These are phyloP conservation scores for Arthrobotrys sinensis DNA, from an alignment of 2,329 filamentous ascomycete genomes.

Conservation along the genomic window DNA sequence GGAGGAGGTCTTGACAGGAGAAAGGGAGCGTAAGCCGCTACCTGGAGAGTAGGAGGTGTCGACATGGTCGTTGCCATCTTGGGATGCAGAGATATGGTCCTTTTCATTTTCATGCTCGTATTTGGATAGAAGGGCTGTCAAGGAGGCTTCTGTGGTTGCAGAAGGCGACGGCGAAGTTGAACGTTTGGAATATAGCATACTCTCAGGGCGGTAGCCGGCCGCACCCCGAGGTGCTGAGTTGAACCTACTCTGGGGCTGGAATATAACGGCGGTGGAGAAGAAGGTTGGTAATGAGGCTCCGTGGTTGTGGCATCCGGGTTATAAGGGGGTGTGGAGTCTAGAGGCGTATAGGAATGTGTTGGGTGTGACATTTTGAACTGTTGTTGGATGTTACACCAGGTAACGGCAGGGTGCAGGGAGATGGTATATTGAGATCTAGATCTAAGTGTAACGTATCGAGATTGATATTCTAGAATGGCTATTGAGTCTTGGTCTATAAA, in stretches of 20 bases:
- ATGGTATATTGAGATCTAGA: too few species aligned
- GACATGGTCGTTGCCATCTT: not conserved
- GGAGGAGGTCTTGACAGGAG: not conserved
- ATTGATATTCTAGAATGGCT: too few species aligned
- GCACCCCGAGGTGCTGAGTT: constrained; percentile 10
- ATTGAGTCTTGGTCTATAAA: too few species aligned
- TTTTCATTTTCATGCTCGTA: constrained; percentile 44
- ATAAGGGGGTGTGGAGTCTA: constrained; percentile 17
- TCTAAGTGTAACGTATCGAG: too few species aligned
- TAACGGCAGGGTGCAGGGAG: too few species aligned
- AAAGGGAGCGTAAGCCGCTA: constrained; percentile 8
- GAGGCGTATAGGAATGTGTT: constrained; percentile 47
- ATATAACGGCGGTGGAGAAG: constrained; percentile 39
- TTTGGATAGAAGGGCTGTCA: constrained; percentile 31
- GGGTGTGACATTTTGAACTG: constrained; percentile 50
- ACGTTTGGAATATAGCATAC: constrained; percentile 43
- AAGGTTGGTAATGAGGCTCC: constrained; percentile 10
- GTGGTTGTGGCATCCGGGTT: constrained; percentile 1
- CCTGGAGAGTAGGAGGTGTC: constrained; percentile 22
- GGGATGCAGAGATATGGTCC: constrained; percentile 2
- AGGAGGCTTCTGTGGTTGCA: constrained; percentile 7
- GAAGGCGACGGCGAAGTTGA: not conserved
- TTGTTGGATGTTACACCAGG: constrained; percentile 33
- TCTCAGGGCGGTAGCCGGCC: constrained; percentile 30
- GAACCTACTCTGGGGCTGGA: constrained; percentile 5